Conservation (phyloP, 164 flowering plant genomes). For the Protea cynaroides region DNA sequence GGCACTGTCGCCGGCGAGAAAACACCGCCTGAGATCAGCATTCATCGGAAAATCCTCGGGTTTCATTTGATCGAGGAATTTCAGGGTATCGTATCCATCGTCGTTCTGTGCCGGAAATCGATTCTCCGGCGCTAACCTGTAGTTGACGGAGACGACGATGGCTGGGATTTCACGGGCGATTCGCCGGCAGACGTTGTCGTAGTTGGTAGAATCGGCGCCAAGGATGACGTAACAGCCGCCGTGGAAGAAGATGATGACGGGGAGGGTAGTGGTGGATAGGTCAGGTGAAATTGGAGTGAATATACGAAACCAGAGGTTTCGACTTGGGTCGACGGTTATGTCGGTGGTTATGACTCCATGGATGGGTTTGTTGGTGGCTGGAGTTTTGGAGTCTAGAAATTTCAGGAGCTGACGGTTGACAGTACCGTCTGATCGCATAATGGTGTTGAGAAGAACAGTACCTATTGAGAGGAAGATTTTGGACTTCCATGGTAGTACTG, state of each 20-base stretch:
- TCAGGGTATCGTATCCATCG: slow-evolving; percentile 26
- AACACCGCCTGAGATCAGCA: slow-evolving; percentile 20
- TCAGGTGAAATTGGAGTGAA: neutral
- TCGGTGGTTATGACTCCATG: neutral
- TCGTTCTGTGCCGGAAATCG: slow-evolving; percentile 29
- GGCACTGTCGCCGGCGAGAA: slow-evolving; percentile 57
- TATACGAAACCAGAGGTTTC: neutral
- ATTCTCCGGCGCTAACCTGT: slow-evolving; percentile 34
- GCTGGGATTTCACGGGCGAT: slow-evolving; percentile 17
- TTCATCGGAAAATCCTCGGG: slow-evolving; percentile 7
- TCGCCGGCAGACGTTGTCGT: slow-evolving; percentile 16
- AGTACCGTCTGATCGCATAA: neutral
- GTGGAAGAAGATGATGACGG: slow-evolving; percentile 30
- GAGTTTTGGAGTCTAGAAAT: neutral
- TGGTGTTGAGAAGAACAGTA: neutral
- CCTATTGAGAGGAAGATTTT: too few relatives aligned
- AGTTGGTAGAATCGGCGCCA: slow-evolving; percentile 5
- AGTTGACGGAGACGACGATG: slow-evolving; percentile 28
- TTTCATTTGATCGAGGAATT: slow-evolving; percentile 8
- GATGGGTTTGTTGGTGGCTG: neutral
- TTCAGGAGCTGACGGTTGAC: neutral
- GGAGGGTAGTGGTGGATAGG: neutral
- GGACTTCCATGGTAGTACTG: too few relatives aligned
- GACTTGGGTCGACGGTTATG: neutral
- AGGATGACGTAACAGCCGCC: slow-evolving; percentile 20